Evolutionary conservation across 805 yeast genomes (phyloP).

Genomic region (Kodamaea kakaduensis): DNA sequence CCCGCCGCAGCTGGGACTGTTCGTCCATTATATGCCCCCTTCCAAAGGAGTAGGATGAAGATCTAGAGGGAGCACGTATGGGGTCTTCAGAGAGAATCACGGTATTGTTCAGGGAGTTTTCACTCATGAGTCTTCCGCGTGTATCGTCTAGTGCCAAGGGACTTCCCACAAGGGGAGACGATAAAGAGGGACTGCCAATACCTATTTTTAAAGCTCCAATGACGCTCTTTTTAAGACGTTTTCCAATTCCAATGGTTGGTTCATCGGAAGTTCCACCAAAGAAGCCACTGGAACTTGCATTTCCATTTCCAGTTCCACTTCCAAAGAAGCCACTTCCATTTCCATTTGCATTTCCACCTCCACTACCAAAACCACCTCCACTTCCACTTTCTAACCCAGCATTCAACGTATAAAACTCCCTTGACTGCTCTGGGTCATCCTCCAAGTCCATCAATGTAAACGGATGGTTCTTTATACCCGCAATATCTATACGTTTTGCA

Average conservation of each 20-base stretch:
- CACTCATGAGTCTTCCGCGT: background rate
- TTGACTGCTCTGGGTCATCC: constrained; percentile 29
- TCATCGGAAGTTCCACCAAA: constrained; percentile 23
- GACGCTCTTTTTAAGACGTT: background rate
- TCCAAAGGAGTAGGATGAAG: constrained; percentile 20
- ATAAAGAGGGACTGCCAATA: constrained; percentile 29
- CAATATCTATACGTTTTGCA: constrained; percentile 58
- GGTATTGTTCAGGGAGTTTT: constrained; percentile 2
- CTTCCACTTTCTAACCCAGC: no score
- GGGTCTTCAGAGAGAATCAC: constrained; percentile 6
- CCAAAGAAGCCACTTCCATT: no score
- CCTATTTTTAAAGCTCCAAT: constrained; percentile 4
- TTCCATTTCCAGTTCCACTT: no score
- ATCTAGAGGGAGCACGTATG: constrained; percentile 6
- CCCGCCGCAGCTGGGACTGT: constrained; percentile 11
- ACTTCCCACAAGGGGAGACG: constrained; percentile 10
- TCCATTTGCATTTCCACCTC: constrained; percentile 48
- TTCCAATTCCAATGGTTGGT: constrained; percentile 10
- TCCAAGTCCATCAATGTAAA: constrained; percentile 48
- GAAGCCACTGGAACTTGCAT: constrained; percentile 20
- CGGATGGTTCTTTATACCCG: constrained; percentile 72
- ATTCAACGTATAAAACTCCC: constrained; percentile 36
- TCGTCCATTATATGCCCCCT: constrained; percentile 11
- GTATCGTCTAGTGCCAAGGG: background rate
- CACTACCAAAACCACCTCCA: no score